Evolutionary conservation across 768 basidiomycete species (phyloP).

Genomic region (Tricholoma flavovirens): DNA sequence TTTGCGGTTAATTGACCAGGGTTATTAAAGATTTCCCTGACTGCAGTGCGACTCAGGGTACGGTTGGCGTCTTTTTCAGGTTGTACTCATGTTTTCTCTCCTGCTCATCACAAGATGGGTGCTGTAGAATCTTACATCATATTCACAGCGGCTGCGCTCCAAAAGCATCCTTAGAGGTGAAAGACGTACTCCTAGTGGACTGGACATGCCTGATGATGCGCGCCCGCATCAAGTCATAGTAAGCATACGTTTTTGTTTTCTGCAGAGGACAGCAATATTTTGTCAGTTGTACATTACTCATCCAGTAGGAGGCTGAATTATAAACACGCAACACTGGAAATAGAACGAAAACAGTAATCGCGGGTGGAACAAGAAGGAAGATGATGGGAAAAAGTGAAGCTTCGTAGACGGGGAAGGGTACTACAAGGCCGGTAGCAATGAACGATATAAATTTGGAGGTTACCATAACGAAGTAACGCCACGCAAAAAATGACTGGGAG

Average conservation of each 20-base stretch:
- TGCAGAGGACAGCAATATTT: background rate
- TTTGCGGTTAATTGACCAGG: too few species aligned
- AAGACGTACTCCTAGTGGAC: too few species aligned
- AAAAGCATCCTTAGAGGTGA: too few species aligned
- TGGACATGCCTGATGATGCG: too few species aligned
- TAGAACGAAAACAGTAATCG: background rate
- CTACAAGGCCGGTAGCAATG: background rate
- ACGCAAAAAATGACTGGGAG: background rate
- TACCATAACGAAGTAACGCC: background rate
- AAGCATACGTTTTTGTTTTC: background rate
- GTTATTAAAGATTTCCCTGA: too few species aligned
- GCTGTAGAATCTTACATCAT: too few species aligned
- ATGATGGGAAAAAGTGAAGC: background rate
- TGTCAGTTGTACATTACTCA: background rate
- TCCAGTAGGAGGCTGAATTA: background rate
- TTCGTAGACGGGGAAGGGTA: background rate
- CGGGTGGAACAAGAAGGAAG: background rate
- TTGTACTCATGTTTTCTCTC: too few species aligned
- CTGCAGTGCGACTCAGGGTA: too few species aligned
- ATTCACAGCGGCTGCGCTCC: too few species aligned
- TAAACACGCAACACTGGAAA: slow-evolving; percentile 1
- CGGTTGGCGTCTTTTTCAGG: too few species aligned
- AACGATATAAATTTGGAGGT: background rate
- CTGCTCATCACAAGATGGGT: too few species aligned
- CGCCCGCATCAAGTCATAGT: too few species aligned